Conservation (phyloP, 768 basidiomycete species). For the Tylopilus subfusipes region DNA sequence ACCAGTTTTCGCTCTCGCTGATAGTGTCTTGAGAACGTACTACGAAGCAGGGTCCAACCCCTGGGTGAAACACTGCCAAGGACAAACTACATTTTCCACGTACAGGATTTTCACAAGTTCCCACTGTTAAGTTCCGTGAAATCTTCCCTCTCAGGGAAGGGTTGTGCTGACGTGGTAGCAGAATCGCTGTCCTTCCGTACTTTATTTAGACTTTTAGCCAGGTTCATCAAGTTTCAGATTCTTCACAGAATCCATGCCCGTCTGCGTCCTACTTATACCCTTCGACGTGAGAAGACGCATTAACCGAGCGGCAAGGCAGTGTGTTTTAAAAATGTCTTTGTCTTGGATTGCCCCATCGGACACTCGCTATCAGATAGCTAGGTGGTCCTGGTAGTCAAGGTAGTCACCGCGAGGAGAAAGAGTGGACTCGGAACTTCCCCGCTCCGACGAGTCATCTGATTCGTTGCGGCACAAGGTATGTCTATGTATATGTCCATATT, state of each 20-base stretch:
- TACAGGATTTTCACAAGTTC: conserved; percentile 4
- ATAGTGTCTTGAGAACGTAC: neutral
- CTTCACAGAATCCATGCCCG: conserved; percentile 6
- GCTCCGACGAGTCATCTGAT: conserved; percentile 8
- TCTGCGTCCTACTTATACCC: conserved; percentile 18
- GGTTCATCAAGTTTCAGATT: conserved; percentile 14
- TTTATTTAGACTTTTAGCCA: conserved; percentile 28
- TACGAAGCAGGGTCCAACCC: conserved; percentile 9
- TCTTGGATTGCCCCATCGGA: conserved; percentile 19
- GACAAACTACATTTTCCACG: conserved; percentile 6
- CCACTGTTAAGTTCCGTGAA: conserved; percentile 4
- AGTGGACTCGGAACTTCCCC: conserved; percentile 10
- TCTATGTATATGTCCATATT: neutral
- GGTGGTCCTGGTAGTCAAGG: conserved; percentile 13
- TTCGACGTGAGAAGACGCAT: conserved; percentile 13
- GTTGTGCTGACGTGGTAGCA: conserved; percentile 15
- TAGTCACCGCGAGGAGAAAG: conserved; percentile 18
- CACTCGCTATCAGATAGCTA: conserved; percentile 2
- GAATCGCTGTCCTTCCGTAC: neutral
- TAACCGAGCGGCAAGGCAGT: conserved; percentile 20
- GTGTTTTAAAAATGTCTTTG: conserved; percentile 22
- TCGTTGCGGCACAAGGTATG: neutral
- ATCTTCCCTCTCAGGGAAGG: conserved; percentile 7
- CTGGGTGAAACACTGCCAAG: conserved; percentile 10
- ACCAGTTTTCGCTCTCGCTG: neutral